Percentiles rank a stretch among this genome's conserved stretches.
phyloP scores from a whole-genome alignment of 306 rosid genomes.

The Delonix regia region DNA sequence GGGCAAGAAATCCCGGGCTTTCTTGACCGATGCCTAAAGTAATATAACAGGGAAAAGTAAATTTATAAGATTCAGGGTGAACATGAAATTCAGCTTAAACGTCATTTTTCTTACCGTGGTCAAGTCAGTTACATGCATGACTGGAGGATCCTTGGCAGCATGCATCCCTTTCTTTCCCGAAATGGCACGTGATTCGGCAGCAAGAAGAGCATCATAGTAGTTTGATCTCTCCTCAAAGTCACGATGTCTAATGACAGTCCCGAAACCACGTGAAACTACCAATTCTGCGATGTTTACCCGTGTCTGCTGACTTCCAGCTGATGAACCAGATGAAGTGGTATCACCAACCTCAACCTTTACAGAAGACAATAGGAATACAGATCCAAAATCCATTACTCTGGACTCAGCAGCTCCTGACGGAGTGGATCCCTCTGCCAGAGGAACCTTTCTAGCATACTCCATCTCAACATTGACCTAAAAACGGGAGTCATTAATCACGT shows the following conservation, averaged over 20 bases:
- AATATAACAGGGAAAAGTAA: conserved; percentile 7
- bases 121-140: conserved; percentile 82
- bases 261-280: conserved; percentile 76
- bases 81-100: not conserved
- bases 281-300: conserved; percentile 73
- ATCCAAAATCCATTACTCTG: conserved; percentile 84
- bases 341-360: conserved; percentile 67
- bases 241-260: conserved; percentile 78
- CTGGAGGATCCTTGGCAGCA: conserved; percentile 85
- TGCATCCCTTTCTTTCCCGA: conserved; percentile 76
- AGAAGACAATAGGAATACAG: conserved; percentile 58
- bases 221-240: conserved; percentile 92
- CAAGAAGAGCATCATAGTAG: conserved; percentile 78
- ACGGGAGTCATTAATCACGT: not conserved
- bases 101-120: conserved; percentile 52
- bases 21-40: conserved; percentile 75
- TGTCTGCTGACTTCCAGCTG: conserved; percentile 51
- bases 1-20: conserved; percentile 79
- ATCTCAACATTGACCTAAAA: conserved; percentile 77
- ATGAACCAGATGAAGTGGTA: conserved; percentile 45
- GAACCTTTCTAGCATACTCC: conserved; percentile 82
- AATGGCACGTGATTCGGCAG: conserved; percentile 78
- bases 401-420: conserved; percentile 62
- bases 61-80: not conserved
- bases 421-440: conserved; percentile 56